Base-by-base conservation (phyloP, 2,329 filamentous ascomycete species). In the Aspergillus tubingensis region DNA sequence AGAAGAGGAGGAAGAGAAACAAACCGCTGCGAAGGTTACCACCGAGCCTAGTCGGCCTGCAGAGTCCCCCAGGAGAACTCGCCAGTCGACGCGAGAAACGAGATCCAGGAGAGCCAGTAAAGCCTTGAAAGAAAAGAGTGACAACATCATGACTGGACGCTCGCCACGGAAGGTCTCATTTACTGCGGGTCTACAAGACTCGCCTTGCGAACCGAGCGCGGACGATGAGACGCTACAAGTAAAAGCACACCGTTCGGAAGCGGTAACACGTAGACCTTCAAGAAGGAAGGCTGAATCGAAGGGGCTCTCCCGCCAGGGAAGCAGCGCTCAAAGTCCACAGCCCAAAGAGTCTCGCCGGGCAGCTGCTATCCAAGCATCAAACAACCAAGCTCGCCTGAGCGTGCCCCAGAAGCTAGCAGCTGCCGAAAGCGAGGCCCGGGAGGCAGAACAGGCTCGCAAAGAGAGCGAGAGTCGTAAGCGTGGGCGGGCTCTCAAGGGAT, bases 381-480 rank as follows among this genome's bases (percentile, higher is more conserved):
- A 3, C 69, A 43, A 60, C 68, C 5, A 39, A 17, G 17, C 39
- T 25, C 67, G 66, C n/a, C 64, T 76, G 57, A 79, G 75, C 36
- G 68, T 81, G 5, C 58, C 73, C 5, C 75, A 81, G 61, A 81
- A 80, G 62, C 73, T 81, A 8, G 77, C 77, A 11, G 73, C 71
- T 1, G 76, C 74, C 4, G 76, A 80, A 64, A 73, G 74, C 19
- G 79, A 81, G 63, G 79, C 80, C 21, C 70, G 73, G 39, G 74
- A 72, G 36, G 76, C 76, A 8, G 74, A 74, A 58, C 69, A 70
- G 62, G 64, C 69, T 19, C 69, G 70, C 52, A 72, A 72, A 60
- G 73, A 74, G 58, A 65, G 65, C 32, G 74, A 76, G 56, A 71
- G 70, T 58, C 72, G 73, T 47, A 78, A 77, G 61, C 66, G 74